phyloP scores from a whole-genome alignment of 176 grass and related monocot species.

The Musa acuminata region DNA sequence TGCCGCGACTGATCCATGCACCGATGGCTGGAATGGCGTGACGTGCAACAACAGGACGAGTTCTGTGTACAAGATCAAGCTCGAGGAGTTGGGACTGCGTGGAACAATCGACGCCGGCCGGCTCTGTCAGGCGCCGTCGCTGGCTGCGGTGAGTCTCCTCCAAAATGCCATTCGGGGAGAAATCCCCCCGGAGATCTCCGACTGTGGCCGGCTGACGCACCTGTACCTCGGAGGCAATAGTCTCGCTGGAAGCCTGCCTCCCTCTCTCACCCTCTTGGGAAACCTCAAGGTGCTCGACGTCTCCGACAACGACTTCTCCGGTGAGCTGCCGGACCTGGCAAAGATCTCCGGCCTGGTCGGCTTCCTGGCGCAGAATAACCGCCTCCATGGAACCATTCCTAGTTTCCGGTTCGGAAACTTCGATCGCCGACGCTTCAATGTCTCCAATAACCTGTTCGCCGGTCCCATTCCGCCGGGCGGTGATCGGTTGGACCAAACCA shows the following conservation, averaged over 20 bases:
- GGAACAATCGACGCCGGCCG: conserved; percentile 32
- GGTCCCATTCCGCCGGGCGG: conserved; percentile 21
- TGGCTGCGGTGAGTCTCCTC: conserved; percentile 6
- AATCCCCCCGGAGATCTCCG: conserved; percentile 22
- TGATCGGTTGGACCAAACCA: not conserved
- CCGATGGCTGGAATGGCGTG: not conserved
- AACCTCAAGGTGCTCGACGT: conserved; percentile 23
- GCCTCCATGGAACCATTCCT: conserved; percentile 35
- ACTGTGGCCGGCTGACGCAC: conserved; percentile 17
- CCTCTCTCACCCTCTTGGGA: not conserved
- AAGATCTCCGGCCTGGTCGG: not conserved
- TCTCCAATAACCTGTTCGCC: conserved; percentile 40
- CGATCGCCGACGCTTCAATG: not conserved
- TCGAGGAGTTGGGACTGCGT: not conserved
- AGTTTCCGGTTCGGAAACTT: conserved; percentile 18
- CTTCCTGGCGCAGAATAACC: conserved; percentile 29
- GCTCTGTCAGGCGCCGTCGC: conserved; percentile 27
- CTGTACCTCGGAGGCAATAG: conserved; percentile 18
- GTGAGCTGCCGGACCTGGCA: conserved; percentile 27
- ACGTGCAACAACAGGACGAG: not conserved
- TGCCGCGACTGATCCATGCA: conserved; percentile 23
- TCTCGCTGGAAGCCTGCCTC: conserved; percentile 35
- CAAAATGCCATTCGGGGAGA: conserved; percentile 24
- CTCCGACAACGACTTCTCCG: conserved; percentile 39
- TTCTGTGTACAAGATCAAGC: not conserved